These are phyloP conservation scores for Nemania sp. DNA, from an alignment of 2,329 filamentous ascomycete genomes.

Conservation along the genomic window DNA sequence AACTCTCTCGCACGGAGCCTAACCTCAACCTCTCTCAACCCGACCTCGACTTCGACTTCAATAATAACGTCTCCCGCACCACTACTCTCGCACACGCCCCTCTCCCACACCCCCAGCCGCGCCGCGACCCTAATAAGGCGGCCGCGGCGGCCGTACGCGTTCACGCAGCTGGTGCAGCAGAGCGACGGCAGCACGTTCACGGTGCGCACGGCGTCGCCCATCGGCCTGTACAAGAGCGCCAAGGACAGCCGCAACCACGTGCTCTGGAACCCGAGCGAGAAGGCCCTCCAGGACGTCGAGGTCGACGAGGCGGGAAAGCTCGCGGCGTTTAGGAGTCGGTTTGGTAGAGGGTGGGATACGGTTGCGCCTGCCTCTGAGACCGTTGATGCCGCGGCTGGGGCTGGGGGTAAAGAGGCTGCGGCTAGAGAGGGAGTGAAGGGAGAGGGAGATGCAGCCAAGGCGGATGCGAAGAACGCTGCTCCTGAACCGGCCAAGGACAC, in stretches of 20 bases:
- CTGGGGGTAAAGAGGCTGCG: conserved; percentile 28
- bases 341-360: conserved; percentile 80
- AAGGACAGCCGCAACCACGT: conserved; percentile 91
- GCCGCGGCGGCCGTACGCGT: conserved; percentile 90
- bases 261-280: conserved; percentile 86
- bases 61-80: no score
- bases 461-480: conserved; percentile 36
- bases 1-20: no score
- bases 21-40: background rate
- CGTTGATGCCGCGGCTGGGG: conserved; percentile 34
- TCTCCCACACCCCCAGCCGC: conserved; percentile 62
- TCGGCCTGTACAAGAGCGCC: conserved; percentile 58
- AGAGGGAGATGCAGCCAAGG: no score
- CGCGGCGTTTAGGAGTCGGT: conserved; percentile 81
- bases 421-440: no score
- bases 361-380: conserved; percentile 26
- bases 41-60: conserved; percentile 3
- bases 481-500: conserved; percentile 34
- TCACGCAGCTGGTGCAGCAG: conserved; percentile 94
- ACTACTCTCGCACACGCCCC: conserved; percentile 29
- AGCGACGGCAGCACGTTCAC: conserved; percentile 87
- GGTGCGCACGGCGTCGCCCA: conserved; percentile 74
- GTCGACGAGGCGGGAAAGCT: conserved; percentile 92
- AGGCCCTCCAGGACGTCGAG: conserved; percentile 83
- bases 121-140: conserved; percentile 84